These are phyloP conservation scores for Dendrobium catenatum DNA, from an alignment of 106 monocot genomes.

Conservation along the genomic window DNA sequence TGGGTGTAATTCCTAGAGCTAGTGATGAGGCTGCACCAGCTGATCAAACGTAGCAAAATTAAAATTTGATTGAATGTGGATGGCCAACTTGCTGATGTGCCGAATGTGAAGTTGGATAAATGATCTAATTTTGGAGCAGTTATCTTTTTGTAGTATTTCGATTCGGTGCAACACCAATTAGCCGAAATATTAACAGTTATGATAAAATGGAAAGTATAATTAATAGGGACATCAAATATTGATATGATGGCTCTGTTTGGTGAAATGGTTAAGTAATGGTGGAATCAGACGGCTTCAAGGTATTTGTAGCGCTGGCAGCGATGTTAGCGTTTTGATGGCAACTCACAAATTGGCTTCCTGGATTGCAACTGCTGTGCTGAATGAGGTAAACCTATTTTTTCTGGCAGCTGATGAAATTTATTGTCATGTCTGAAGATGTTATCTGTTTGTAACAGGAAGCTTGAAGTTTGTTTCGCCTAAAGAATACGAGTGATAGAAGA, in stretches of 20 bases:
- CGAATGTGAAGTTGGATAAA: not conserved
- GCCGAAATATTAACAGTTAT: not conserved
- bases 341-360: not conserved
- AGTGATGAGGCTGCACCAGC: conserved; percentile 9
- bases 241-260: not conserved
- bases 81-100: not conserved
- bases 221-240: not conserved
- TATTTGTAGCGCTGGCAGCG: not conserved
- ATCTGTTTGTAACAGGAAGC: not conserved
- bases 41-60: conserved; percentile 8
- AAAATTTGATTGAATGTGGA: not conserved
- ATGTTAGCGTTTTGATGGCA: not conserved
- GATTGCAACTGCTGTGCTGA: not conserved
- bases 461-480: not conserved
- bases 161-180: not conserved
- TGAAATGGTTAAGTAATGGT: not conserved
- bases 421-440: not conserved
- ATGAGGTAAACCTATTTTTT: not conserved
- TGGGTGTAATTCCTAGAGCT: conserved; percentile 13
- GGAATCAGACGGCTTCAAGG: not conserved
- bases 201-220: not conserved
- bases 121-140: not conserved
- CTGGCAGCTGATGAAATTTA: too few relatives aligned
- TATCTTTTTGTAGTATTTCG: not conserved
- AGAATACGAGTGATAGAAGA: not conserved